A percentile compares a stretch with the other conserved stretches of the same genome.
These are phyloP conservation scores for Vitis riparia DNA, from an alignment of 164 flowering plant species.

Conservation along the genomic window DNA sequence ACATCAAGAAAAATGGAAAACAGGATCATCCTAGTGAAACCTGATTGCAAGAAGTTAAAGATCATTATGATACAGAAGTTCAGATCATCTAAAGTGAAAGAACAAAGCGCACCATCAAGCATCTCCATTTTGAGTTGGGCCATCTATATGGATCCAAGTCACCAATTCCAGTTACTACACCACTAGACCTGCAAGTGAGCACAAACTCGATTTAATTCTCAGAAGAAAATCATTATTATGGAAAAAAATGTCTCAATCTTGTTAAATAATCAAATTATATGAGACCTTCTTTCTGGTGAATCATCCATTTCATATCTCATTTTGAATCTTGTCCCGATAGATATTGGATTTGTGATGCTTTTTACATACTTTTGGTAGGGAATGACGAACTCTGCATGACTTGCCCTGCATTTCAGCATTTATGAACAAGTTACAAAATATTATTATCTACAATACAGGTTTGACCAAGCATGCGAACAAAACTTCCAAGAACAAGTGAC, in stretches of 20 bases:
- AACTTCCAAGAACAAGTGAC: not conserved
- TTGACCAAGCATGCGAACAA: not conserved
- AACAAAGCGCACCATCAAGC: conserved; percentile 55
- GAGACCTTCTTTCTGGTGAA: conserved; percentile 82
- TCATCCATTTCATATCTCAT: conserved; percentile 82
- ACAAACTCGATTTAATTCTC: conserved; percentile 5
- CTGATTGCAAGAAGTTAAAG: not conserved
- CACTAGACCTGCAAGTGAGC: conserved; percentile 60
- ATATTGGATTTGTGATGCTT: conserved; percentile 53
- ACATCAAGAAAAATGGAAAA: too few relatives aligned
- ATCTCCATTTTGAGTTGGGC: conserved; percentile 97
- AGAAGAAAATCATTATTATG: conserved; percentile 1
- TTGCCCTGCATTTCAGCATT: conserved; percentile 59
- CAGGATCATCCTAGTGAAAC: too few relatives aligned
- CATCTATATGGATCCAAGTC: conserved; percentile 81
- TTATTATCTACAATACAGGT: not conserved
- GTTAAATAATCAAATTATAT: not conserved
- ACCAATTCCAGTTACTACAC: conserved; percentile 67
- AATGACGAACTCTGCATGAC: conserved; percentile 73
- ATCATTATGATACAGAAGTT: not conserved
- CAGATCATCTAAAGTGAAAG: not conserved
- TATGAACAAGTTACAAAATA: conserved; percentile 7
- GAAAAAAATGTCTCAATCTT: not conserved
- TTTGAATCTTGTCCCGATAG: conserved; percentile 77
- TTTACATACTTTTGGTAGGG: conserved; percentile 65